Evolutionary conservation across 306 rosid genomes (phyloP).

Genomic region (Cucurbita ficifolia): DNA sequence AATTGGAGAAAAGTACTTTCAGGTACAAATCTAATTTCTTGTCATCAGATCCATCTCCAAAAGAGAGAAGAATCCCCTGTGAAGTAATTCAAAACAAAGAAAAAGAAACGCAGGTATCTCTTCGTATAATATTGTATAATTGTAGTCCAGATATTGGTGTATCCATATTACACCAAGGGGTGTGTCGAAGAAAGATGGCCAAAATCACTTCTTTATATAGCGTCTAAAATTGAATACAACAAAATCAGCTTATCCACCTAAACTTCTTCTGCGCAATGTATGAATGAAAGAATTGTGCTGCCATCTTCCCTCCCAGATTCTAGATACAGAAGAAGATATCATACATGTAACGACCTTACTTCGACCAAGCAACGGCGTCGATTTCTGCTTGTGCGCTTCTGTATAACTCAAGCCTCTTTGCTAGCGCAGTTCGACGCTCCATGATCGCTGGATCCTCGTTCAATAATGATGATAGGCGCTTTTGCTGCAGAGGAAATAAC

Average conservation of each 20-base stretch:
- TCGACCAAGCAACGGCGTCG: slow-evolving; percentile 84
- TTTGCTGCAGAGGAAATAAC: slow-evolving; percentile 28
- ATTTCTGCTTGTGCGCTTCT: slow-evolving; percentile 81
- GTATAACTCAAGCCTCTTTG: slow-evolving; percentile 80
- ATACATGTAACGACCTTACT: slow-evolving; percentile 28
- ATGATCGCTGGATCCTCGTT: slow-evolving; percentile 90
- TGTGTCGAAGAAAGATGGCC: slow-evolving; percentile 3
- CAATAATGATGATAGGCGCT: slow-evolving; percentile 55
- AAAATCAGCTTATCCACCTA: background rate
- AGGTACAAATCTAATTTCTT: no score
- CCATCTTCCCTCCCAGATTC: slow-evolving; percentile 4
- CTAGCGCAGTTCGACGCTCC: slow-evolving; percentile 64
- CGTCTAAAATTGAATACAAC: background rate
- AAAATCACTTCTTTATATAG: slow-evolving; percentile 4
- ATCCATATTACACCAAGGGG: background rate
- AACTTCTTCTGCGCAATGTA: background rate
- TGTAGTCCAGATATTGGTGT: background rate
- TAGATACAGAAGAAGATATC: background rate
- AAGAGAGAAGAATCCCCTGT: background rate
- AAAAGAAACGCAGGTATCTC: background rate
- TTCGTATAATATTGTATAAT: background rate
- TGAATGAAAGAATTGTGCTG: slow-evolving; percentile 8
- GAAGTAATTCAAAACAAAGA: background rate
- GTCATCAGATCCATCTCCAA: background rate
- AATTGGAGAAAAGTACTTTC: no score